phyloP scores from a whole-genome alignment of 495 filamentous ascomycete genomes.

The Penicillium coffeae region DNA sequence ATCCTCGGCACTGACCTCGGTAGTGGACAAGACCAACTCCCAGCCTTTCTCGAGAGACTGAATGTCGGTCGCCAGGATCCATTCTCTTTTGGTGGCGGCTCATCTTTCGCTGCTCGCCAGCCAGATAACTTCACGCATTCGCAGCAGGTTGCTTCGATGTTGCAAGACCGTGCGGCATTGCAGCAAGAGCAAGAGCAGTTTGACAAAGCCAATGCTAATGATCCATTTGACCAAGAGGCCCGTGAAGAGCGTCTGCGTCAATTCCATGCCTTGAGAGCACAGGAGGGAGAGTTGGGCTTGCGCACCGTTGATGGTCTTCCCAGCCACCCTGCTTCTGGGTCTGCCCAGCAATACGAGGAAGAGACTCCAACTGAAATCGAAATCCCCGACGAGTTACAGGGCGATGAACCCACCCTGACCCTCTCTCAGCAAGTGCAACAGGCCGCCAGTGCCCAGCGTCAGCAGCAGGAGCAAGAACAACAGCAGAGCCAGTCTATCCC shows the following conservation, averaged over 20 bases:
- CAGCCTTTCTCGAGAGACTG: constrained; percentile 56
- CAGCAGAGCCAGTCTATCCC: constrained; percentile 38
- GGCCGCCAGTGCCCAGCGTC: constrained; percentile 62
- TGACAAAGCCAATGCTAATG: constrained; percentile 45
- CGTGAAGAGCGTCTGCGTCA: constrained; percentile 59
- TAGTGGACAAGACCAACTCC: constrained; percentile 58
- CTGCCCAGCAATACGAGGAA: constrained; percentile 20
- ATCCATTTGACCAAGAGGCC: constrained; percentile 48
- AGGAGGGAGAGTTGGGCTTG: constrained; percentile 46
- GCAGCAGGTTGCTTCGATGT: constrained; percentile 56
- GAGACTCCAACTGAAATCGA: constrained; percentile 23
- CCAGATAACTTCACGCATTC: constrained; percentile 50
- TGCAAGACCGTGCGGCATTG: constrained; percentile 57
- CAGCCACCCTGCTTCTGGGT: constrained; percentile 33
- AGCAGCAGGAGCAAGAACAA: constrained; percentile 50
- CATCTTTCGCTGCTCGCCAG: constrained; percentile 51
- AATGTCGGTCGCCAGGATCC: constrained; percentile 52
- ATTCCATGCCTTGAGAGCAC: constrained; percentile 57
- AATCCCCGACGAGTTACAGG: constrained; percentile 17
- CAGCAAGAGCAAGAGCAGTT: constrained; percentile 63
- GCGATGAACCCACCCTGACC: constrained; percentile 49
- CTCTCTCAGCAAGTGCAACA: constrained; percentile 87
- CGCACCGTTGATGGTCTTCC: constrained; percentile 40
- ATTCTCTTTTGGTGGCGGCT: constrained; percentile 46
- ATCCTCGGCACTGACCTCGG: constrained; percentile 48